phyloP scores from a whole-genome alignment of 2,329 filamentous ascomycete genomes.

The Claviceps lovelessii region DNA sequence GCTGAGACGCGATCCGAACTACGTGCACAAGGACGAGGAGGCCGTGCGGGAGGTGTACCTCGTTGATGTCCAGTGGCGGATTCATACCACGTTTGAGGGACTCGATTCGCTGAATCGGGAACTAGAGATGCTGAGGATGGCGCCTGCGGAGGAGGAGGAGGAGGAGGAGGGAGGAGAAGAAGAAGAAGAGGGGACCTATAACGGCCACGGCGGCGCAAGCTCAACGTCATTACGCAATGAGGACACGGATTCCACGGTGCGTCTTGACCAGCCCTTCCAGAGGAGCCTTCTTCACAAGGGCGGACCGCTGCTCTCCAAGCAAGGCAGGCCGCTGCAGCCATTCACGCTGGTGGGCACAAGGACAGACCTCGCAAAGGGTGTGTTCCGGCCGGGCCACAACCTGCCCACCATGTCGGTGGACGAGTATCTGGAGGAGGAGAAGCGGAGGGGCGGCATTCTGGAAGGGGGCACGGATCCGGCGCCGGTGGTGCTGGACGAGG shows the following conservation, averaged over 20 bases:
- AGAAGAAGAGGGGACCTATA: no score
- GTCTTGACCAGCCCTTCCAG: constrained; percentile 52
- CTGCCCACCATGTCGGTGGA: constrained; percentile 96
- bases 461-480: constrained; percentile 72
- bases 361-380: constrained; percentile 59
- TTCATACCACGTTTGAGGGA: constrained; percentile 69
- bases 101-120: constrained; percentile 83
- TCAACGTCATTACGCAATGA: background rate
- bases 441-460: constrained; percentile 69
- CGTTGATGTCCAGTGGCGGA: constrained; percentile 56
- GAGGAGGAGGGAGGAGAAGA: constrained; percentile 23
- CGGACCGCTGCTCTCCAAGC: constrained; percentile 62
- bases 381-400: constrained; percentile 85
- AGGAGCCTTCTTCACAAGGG: constrained; percentile 30
- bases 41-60: constrained; percentile 67
- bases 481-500: constrained; percentile 67
- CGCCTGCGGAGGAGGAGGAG: constrained; percentile 39
- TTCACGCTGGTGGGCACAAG: constrained; percentile 75
- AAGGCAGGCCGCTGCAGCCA: constrained; percentile 76
- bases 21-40: constrained; percentile 63
- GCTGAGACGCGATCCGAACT: constrained; percentile 29
- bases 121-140: constrained; percentile 63
- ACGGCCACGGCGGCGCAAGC: constrained; percentile 4
- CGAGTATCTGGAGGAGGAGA: constrained; percentile 90
- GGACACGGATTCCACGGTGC: constrained; percentile 41